Base-by-base conservation (phyloP, 192 early-diverging fungal genomes). In the Fimicolochytrium jonesii region DNA sequence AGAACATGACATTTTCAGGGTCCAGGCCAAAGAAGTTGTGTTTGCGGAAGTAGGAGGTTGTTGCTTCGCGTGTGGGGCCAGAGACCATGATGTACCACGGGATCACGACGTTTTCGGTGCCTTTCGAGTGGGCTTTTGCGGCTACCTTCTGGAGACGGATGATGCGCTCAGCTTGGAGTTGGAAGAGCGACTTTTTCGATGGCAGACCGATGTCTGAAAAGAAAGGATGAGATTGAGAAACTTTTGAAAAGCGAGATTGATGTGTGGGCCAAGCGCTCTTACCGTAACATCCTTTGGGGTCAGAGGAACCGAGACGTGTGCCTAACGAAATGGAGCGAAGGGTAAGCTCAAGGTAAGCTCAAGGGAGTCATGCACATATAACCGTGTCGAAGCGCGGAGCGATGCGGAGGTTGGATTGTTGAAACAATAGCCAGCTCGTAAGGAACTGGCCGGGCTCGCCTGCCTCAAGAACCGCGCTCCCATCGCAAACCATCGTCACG, bases 81-180 rank as follows among this genome's bases (percentile, higher is more conserved):
- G 91, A 93, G 44, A 93, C 94, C 96, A 99, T 99, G 66, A 99
- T 85, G 70, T 95, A 95, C 95, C 95, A 98, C 6, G 95, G 94
- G 54, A 98, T 93, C 23, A 86, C 78, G 13, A 88, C 75, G n/a
- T 78, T 62, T 3, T 64, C 62, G 4, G 59, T 39, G n/a, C 74
- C 59, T 41, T 66, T 64, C 35, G 72, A 44, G 28, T 57, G 10
- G 18, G 44, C 18, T 33, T 30, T 22, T 1, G 53, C 45, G 6
- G 59, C 59, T 36, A 94, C 49, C 43, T 83, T 71, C 75, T 98
- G 92, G 57, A 98, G 67, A 35, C 86, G 81, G 28, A 84, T 71
- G 73, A 98, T 95, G 47, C 95, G 88, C 77, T 95, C 89, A 15
- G 89, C 95, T 77, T 98, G 95, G 55, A 98, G 74, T 61, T 90